These are phyloP conservation scores for Solanum piurae DNA, from an alignment of 257 asterid species.

Conservation along the genomic window DNA sequence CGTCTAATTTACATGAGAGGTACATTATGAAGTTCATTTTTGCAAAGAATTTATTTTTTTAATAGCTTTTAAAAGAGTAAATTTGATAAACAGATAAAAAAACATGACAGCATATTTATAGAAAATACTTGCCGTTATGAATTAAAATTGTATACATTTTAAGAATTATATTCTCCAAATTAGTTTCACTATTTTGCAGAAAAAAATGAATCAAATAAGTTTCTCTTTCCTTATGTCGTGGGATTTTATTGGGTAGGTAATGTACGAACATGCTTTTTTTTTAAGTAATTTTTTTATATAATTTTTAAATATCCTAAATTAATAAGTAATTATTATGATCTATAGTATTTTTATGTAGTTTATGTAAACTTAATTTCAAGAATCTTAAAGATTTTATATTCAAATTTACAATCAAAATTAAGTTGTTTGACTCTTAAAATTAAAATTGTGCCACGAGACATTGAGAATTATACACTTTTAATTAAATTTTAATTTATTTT, in stretches of 20 bases:
- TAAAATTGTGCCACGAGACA: background rate
- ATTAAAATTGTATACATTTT: no score
- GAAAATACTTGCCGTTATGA: background rate
- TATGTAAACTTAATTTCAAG: background rate
- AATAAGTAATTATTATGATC: no score
- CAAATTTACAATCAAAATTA: rapidly evolving
- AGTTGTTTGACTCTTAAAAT: no score
- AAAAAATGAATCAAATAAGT: background rate
- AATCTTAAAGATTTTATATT: rapidly evolving
- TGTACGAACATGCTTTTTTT: background rate
- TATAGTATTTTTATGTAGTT: no score
- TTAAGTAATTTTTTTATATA: no score
- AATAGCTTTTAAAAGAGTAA: background rate
- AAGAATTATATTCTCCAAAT: background rate
- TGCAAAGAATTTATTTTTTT: background rate
- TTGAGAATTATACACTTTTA: no score
- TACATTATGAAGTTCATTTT: background rate
- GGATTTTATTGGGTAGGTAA: background rate
- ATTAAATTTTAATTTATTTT: no score
- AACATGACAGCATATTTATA: no score
- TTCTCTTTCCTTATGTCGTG: background rate
- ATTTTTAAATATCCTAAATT: no score
- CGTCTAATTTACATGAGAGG: background rate
- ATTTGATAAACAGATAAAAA: no score
- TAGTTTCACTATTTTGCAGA: background rate